Conservation (phyloP, 331 rosid species). For the Phaseolus coccineus region DNA sequence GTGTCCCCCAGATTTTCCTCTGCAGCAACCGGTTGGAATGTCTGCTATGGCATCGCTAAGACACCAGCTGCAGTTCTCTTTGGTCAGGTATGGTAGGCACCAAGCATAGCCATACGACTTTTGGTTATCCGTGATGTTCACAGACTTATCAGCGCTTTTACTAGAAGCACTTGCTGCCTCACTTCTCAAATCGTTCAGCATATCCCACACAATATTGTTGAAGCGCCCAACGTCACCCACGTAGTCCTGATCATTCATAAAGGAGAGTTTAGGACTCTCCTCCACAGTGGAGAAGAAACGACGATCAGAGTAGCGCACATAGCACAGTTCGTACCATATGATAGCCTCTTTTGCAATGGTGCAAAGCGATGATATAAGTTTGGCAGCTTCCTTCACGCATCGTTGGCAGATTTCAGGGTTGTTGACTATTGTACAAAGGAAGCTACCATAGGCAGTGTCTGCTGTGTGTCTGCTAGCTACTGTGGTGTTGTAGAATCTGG, state of each 20-base stretch:
- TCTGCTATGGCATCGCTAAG: slow-evolving; percentile 47
- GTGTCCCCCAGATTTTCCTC: slow-evolving; percentile 55
- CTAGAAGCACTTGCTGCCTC: slow-evolving; percentile 16
- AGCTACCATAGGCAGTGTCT: slow-evolving; percentile 45
- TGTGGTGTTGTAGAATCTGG: slow-evolving; percentile 45
- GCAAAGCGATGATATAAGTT: slow-evolving; percentile 23
- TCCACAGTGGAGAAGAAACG: slow-evolving; percentile 45
- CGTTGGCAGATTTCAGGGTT: slow-evolving; percentile 18
- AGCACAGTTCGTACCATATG: slow-evolving; percentile 50
- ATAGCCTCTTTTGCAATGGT: slow-evolving; percentile 49
- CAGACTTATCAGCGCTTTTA: slow-evolving; percentile 23
- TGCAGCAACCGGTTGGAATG: slow-evolving; percentile 48
- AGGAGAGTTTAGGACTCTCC: slow-evolving; percentile 34
- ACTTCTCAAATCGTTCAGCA: slow-evolving; percentile 37
- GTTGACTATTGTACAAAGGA: slow-evolving; percentile 51
- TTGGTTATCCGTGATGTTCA: slow-evolving; percentile 5
- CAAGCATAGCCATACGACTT: slow-evolving; percentile 53
- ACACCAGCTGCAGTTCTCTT: slow-evolving; percentile 50
- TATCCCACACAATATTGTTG: slow-evolving; percentile 42
- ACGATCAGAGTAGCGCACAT: slow-evolving; percentile 51
- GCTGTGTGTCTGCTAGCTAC: not conserved
- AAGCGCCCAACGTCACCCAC: slow-evolving; percentile 14
- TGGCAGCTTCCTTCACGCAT: slow-evolving; percentile 46
- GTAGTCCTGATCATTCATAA: slow-evolving; percentile 21
- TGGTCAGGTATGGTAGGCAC: slow-evolving; percentile 58